phyloP scores from a whole-genome alignment of 352 stramenopile genomes.

The Globisporangium solare region DNA sequence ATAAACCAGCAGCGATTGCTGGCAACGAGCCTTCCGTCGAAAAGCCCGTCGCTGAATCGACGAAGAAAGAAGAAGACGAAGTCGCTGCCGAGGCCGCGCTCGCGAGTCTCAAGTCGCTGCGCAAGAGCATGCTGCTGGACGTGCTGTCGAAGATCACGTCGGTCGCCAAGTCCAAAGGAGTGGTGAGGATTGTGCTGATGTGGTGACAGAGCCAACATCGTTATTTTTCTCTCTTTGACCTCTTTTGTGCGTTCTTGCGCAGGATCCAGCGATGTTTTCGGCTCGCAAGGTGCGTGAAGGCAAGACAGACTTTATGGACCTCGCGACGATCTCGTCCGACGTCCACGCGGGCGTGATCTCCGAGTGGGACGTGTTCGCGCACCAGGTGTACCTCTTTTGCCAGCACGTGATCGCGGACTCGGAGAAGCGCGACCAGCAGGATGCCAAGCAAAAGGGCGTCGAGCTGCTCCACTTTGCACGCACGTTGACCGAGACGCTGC shows the following conservation, averaged over 20 bases:
- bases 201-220: neutral
- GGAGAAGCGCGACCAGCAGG: conserved; percentile 37
- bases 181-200: conserved; percentile 17
- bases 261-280: conserved; percentile 53
- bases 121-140: conserved; percentile 72
- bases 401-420: conserved; percentile 64
- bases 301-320: conserved; percentile 28
- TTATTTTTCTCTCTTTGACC: neutral
- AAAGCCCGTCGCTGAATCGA: too few species aligned
- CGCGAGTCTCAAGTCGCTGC: conserved; percentile 38
- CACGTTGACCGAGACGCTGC: conserved; percentile 66
- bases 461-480: conserved; percentile 74
- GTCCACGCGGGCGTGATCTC: conserved; percentile 34
- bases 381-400: conserved; percentile 72
- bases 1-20: too few species aligned
- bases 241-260: neutral
- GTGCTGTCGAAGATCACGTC: conserved; percentile 80
- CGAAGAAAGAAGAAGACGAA: conserved; percentile 6
- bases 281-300: conserved; percentile 6
- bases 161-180: conserved; percentile 67
- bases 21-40: too few species aligned
- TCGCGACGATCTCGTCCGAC: conserved; percentile 41
- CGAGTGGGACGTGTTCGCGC: conserved; percentile 66
- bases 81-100: conserved; percentile 20
- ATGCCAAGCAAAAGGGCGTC: conserved; percentile 66